These are phyloP conservation scores for Stachybotrys chartarum DNA, from an alignment of 2,329 filamentous ascomycete species.

Conservation along the genomic window DNA sequence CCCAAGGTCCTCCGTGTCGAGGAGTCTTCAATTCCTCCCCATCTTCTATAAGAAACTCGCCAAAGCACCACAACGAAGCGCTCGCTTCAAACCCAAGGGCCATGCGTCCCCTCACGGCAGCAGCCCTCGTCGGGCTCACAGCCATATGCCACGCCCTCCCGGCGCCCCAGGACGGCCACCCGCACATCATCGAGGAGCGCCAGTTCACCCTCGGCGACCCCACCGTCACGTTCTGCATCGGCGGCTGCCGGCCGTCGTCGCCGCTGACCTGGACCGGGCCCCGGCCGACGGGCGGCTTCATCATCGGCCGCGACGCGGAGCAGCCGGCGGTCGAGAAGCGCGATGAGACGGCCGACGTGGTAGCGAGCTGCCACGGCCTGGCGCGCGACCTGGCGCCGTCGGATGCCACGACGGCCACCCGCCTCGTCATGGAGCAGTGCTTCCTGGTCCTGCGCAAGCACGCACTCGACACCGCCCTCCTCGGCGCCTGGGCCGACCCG, in stretches of 20 bases:
- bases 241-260: background rate
- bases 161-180: background rate
- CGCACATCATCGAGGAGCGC: background rate
- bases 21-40: too few species aligned
- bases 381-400: background rate
- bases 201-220: constrained; percentile 1
- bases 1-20: background rate
- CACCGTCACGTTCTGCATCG: background rate
- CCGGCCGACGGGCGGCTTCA: background rate
- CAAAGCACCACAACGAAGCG: too few species aligned
- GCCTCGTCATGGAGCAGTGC: background rate
- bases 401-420: background rate
- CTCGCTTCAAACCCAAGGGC: background rate
- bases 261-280: background rate
- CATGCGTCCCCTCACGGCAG: background rate
- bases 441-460: background rate
- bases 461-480: background rate
- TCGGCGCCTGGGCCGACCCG: background rate
- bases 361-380: background rate
- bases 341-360: background rate
- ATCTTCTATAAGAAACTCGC: too few species aligned
- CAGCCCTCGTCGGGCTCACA: background rate
- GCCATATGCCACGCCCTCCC: background rate
- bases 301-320: background rate
- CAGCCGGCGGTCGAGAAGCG: background rate